Evolutionary conservation across 768 basidiomycete species (phyloP), one percentile per base, ranked within the genome.

Genomic region (Pisolithus orientalis): DNA sequence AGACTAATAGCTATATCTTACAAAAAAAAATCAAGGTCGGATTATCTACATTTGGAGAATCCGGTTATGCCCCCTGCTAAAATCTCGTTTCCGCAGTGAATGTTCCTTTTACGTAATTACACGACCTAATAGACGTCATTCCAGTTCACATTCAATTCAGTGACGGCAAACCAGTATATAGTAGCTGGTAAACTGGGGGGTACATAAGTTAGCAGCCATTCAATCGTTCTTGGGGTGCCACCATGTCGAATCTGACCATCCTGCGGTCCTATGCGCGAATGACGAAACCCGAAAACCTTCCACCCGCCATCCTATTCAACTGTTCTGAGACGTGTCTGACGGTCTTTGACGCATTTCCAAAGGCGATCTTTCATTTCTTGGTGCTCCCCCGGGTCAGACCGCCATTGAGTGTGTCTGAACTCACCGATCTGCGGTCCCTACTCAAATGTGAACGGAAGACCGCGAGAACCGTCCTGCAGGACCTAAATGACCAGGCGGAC

Each of bases 361-460:
- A 93, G 68, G 83, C 89, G 5, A 85, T 82, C 51, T 94, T 91
- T 65, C 94, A 96, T 69, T 87, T 93, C 62, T 77, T 96, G 42
- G 68, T 95, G 51, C 75, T 95, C n/a, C 94, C 94, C 39, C 79
- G 83, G 60, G 48, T 66, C 55, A 58, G 43, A 39, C 59, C 62
- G 5, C 62, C 72, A 8, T 39, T 66, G 49, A 64, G 57, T 49
- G 66, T 66, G 39, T 57, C 61, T 44, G 74, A 76, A 29, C 71
- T 90, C 38, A 59, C 73, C 21, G 79, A 74, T 63, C 73, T 95
- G 17, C 74, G 71, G 50, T 68, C 79, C 11, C 69, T 93, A 38
- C 64, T 85, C 61, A 73, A 67, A 49, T 71, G 73, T 31, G 77
- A 84, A 62, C 82, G 77, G 62, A 70, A 69, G 21, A 66, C 65